Base-by-base conservation (phyloP, 2,329 filamentous ascomycete genomes). In the Nectriaceae sp. region DNA sequence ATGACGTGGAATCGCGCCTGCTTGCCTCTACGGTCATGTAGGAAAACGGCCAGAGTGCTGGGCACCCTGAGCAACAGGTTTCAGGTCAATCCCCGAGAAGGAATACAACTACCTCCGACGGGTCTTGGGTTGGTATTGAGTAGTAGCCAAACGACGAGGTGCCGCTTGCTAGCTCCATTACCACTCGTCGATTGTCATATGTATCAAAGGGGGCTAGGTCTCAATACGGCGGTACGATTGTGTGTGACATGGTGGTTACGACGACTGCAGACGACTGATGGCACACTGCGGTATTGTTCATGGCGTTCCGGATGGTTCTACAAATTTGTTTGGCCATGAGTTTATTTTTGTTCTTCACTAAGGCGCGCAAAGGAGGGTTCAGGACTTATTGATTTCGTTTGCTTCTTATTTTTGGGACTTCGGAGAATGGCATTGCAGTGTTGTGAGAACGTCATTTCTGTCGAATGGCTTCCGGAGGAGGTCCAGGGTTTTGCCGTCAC, bases 21-120 rank as follows among this genome's bases (percentile, higher is more conserved):
- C 60, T 75, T 51, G 71, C 73, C 46, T 72, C 70, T 45, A 62
- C 70, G 53, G 71, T 74, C 60, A 72, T 74, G 70, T 74, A 73
- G 66, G 60, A 55, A 29, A 29, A 29, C 24, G 6, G 6, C 13
- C 24, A 6, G 45, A 40, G 39, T 37, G 49, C 38, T 46, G 47
- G 39, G 42, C 35, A 44, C 36, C 37, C 40, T 46, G 43, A 36
- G 37, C 44, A 21, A 18, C 18, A 40, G 4, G 22, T 29, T 21
- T 40, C 40, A 20, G 47, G 21, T 20, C 31, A 22, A n/a, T n/a
- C n/a, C n/a, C n/a, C n/a, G n/a, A n/a, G n/a, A n/a, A n/a, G n/a
- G n/a, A n/a, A n/a, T n/a, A n/a, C n/a, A n/a, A n/a, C n/a, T n/a
- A n/a, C n/a, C n/a, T n/a, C n/a, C n/a, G n/a, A n/a, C n/a, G n/a